Evolutionary conservation across 1,284 basidiomycete species (phyloP).

Genomic region (Agroathelia rolfsii): DNA sequence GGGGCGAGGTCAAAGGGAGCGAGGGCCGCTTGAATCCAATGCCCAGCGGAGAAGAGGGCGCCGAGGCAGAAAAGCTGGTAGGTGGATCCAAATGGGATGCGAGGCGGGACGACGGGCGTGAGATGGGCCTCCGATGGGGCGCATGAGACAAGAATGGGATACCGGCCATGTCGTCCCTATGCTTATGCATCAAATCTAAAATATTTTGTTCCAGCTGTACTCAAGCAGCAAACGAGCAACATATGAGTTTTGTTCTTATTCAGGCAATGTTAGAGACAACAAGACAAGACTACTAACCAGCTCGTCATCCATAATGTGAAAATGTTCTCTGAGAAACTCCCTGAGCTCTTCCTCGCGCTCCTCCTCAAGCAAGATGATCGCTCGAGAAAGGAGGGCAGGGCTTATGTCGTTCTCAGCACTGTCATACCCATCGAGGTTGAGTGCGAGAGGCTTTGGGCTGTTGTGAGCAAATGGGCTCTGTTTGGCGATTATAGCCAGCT

Average conservation of each 20-base stretch:
- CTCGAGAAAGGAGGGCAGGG: slow-evolving; percentile 50
- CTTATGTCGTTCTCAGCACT: slow-evolving; percentile 46
- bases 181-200: slow-evolving; percentile 80
- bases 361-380: slow-evolving; percentile 62
- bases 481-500: slow-evolving; percentile 59
- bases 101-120: slow-evolving; percentile 72
- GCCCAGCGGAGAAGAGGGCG: slow-evolving; percentile 58
- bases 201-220: slow-evolving; percentile 65
- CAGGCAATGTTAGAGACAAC: slow-evolving; percentile 13
- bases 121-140: slow-evolving; percentile 66
- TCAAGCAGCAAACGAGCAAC: slow-evolving; percentile 11
- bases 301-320: slow-evolving; percentile 66
- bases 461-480: slow-evolving; percentile 49
- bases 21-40: slow-evolving; percentile 67
- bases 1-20: slow-evolving; percentile 63
- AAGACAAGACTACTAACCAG: slow-evolving; percentile 40
- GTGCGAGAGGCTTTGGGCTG: too few species aligned
- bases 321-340: slow-evolving; percentile 56
- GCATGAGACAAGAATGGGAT: slow-evolving; percentile 76
- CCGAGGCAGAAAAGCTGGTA: too few species aligned
- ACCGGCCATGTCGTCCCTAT: slow-evolving; percentile 71
- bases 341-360: slow-evolving; percentile 86
- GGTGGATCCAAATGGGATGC: slow-evolving; percentile 71
- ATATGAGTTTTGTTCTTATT: slow-evolving; percentile 8
- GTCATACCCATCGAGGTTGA: slow-evolving; percentile 42